These are phyloP conservation scores for Chrysosporium keratinophilum DNA, from an alignment of 2,329 filamentous ascomycete genomes.

Conservation along the genomic window DNA sequence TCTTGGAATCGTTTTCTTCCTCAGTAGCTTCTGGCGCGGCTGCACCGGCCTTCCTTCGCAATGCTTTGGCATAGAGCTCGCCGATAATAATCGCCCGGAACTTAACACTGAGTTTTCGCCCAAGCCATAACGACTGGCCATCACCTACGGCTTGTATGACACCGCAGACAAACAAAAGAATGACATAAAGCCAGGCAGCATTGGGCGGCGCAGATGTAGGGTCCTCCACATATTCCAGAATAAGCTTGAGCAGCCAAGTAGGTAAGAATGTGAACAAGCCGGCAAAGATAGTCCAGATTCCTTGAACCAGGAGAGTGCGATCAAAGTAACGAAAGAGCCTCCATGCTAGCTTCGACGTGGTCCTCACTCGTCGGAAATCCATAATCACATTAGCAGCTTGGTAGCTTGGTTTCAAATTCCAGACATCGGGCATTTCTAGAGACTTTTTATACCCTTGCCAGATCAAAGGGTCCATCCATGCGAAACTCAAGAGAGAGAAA, in stretches of 20 bases:
- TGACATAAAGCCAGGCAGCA: constrained; percentile 92
- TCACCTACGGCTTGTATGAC: constrained; percentile 71
- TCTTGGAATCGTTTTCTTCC: constrained; percentile 45
- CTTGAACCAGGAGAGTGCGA: constrained; percentile 62
- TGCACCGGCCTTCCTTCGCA: constrained; percentile 79
- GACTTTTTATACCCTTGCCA: constrained; percentile 80
- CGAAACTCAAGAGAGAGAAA: constrained; percentile 76
- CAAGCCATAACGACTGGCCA: constrained; percentile 82
- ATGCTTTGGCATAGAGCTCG: constrained; percentile 91
- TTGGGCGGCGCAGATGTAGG: constrained; percentile 65
- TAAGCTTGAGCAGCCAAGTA: constrained; percentile 79
- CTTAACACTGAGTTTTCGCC: constrained; percentile 86
- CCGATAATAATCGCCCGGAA: constrained; percentile 91
- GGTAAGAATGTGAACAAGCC: constrained; percentile 83
- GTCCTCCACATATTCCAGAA: constrained; percentile 86
- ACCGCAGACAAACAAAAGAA: constrained; percentile 75
- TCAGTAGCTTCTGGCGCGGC: constrained; percentile 44
- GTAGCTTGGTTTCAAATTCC: constrained; percentile 81
- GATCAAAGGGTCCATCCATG: constrained; percentile 83
- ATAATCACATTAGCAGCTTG: constrained; percentile 72
- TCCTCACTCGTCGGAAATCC: constrained; percentile 76
- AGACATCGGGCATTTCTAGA: constrained; percentile 73
- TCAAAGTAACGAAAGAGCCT: constrained; percentile 82
- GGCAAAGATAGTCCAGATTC: constrained; percentile 64
- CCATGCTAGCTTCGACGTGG: constrained; percentile 65